Evolutionary conservation across 2,329 filamentous ascomycete species (phyloP), one percentile per base, ranked within the genome.

Genomic region (Trichocomaceae sp.): DNA sequence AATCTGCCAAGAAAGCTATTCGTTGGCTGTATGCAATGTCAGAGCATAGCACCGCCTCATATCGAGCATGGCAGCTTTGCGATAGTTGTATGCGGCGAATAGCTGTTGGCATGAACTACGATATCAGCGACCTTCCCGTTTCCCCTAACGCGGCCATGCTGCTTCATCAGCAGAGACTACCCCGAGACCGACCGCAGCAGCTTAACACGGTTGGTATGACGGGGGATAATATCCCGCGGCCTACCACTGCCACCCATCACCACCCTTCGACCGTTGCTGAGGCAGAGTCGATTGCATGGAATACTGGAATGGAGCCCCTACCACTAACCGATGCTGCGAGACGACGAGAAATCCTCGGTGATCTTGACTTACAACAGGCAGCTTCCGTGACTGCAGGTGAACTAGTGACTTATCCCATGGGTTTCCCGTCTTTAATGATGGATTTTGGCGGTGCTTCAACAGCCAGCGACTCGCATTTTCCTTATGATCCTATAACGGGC

Each of bases 1-100:
- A 58, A 1, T 57, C 68, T 1, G 58, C 70, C 10, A 76, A 76
- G 55, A 76, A 76, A 56, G 69, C 66, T 8, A 64, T 73, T 19
- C 65, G 69, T 31, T 77, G 74, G 74, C 67, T 77, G 12, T 68
- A 70, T 51, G 62, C 68, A 29, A 70, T 76, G 64, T 67, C 72
- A 2, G 63, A 71, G 47, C 66, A 66, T 20, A 70, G 69, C 52
- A 58, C 69, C 23, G 69, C 71, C 8, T 73, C 74, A 5, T 61
- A 65, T 50, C 70, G 72, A 46, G 72, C 72, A 10, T 76, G 73
- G 72, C 62, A 68, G 47, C 61, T 74, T n/a, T 75, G 72, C 52
- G 67, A 72, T 49, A 58, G 63, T 23, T 64, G 65, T 31, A 61
- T 72, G 42, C 69, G 69, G 15, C 66, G 66, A 26, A 64, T 72